Evolutionary conservation across 805 yeast species (phyloP).

Genomic region (Ogataea pilisensis): DNA sequence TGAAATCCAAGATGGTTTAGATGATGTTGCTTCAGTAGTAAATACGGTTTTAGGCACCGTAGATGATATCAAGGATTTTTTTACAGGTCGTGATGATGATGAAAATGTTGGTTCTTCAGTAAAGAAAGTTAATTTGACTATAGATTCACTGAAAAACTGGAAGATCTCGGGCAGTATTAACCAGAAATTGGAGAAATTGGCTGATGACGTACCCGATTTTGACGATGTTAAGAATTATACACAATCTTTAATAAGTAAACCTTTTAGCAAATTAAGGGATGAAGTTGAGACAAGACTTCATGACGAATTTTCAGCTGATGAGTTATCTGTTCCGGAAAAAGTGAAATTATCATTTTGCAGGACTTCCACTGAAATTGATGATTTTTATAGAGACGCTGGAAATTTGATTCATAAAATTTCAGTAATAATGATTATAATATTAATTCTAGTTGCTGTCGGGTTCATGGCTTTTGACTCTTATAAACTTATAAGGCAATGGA

Average conservation of each 20-base stretch:
- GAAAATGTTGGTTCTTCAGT: slow-evolving; percentile 32
- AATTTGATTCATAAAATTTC: slow-evolving; percentile 33
- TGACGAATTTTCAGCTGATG: slow-evolving; percentile 18
- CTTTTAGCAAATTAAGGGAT: slow-evolving; percentile 49
- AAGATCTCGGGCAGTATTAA: slow-evolving; percentile 65
- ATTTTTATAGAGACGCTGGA: slow-evolving; percentile 33
- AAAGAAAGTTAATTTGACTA: slow-evolving; percentile 52
- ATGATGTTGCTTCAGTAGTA: slow-evolving; percentile 52
- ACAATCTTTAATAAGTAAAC: slow-evolving; percentile 46
- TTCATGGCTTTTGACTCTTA: slow-evolving; percentile 41
- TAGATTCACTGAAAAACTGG: slow-evolving; percentile 51
- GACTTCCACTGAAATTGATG: slow-evolving; percentile 35
- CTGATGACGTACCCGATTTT: slow-evolving; percentile 59
- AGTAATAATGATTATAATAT: slow-evolving; percentile 35
- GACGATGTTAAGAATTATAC: slow-evolving; percentile 59
- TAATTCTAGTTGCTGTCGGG: slow-evolving; percentile 38
- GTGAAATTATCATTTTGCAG: slow-evolving; percentile 36
- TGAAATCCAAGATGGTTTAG: slow-evolving; percentile 64
- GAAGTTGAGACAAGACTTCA: slow-evolving; percentile 31
- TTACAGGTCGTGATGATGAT: slow-evolving; percentile 42
- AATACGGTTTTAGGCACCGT: slow-evolving; percentile 45
- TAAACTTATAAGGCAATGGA: slow-evolving; percentile 47
- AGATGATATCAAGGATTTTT: slow-evolving; percentile 48
- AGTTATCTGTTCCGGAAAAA: slow-evolving; percentile 39
- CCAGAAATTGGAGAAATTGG: slow-evolving; percentile 46